Evolutionary conservation across 192 early-diverging fungal species (phyloP), one percentile per base, ranked within the genome.

Genomic region (Nowakowskiella sp.): DNA sequence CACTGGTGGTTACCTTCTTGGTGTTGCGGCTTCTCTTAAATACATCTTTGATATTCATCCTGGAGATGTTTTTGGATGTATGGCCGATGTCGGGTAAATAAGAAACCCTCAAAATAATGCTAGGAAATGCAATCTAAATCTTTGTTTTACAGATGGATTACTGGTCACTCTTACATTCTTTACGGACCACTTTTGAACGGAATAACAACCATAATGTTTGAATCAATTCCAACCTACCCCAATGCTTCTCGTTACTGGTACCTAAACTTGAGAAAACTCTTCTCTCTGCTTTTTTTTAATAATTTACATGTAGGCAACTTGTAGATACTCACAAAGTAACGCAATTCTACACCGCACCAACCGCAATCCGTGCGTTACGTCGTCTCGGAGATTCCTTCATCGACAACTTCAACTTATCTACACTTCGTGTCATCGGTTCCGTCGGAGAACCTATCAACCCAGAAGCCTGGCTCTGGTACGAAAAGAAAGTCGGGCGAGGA

Each of bases 391-490:
- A 91, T 49, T 65, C 83, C 4, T 77, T 73, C 69, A 80, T 97
- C 25, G 75, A 78, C 45, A 73, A 75, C 28, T 85, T 87, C 72
- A 84, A 89, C 42, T 73, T 97, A 46, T 82, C 80, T 26, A 78
- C 83, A 13, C 81, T 97, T 47, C 83, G 91, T 54, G 84, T 95
- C 28, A 82, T 97, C 26, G 94, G 92, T 36, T 87, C 89, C 13
- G 94, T 97, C 8, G 94, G 94, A 48, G 94, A 97, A 68, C 94
- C 94, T 45, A 97, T 97, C 71, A 92, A 95, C 66, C 90, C 92
- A 33, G 91, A 95, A 58, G 92, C 94, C 16, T 97, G 94, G 94
- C 72, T 81, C 57, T 97, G 94, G 94, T 97, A 97, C 73, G 77
- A 91, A 76, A 78, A 89, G 48, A 80, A 89, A 22, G 89, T 97